These are phyloP conservation scores for Talaromyces verruculosus DNA, from an alignment of 2,329 filamentous ascomycete genomes.

Conservation along the genomic window DNA sequence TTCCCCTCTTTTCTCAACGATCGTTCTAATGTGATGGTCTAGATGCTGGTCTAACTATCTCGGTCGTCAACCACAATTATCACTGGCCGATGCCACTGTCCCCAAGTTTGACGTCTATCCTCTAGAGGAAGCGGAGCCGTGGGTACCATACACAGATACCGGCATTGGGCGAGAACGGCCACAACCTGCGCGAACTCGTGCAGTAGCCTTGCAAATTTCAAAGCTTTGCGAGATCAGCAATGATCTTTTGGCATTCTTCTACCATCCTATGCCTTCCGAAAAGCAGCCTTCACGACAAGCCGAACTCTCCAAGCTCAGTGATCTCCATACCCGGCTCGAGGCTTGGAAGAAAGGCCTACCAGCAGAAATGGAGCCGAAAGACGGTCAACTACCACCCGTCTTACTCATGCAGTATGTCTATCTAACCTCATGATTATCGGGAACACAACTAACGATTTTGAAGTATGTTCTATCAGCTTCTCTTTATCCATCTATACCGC, in stretches of 20 bases:
- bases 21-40: conserved; percentile 15
- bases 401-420: conserved; percentile 74
- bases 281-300: conserved; percentile 69
- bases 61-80: conserved; percentile 83
- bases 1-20: background rate
- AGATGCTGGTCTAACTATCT: conserved; percentile 96
- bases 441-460: conserved; percentile 25
- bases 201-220: conserved; percentile 77
- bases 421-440: conserved; percentile 27
- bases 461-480: conserved; percentile 96
- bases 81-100: conserved; percentile 74
- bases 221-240: conserved; percentile 90
- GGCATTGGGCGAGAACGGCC: conserved; percentile 71
- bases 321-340: conserved; percentile 85
- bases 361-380: conserved; percentile 81
- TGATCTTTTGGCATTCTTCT: conserved; percentile 85
- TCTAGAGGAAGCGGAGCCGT: conserved; percentile 77
- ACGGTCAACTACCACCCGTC: conserved; percentile 84
- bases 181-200: conserved; percentile 79
- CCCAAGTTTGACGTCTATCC: conserved; percentile 91
- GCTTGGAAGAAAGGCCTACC: conserved; percentile 84
- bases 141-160: conserved; percentile 84
- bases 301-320: conserved; percentile 88
- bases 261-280: conserved; percentile 69
- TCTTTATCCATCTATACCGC: conserved; percentile 93